A percentile compares a stretch with the other conserved stretches of the same genome.
Conservation (phyloP, 2,329 filamentous ascomycete genomes). For the Metarhizium humberi region DNA sequence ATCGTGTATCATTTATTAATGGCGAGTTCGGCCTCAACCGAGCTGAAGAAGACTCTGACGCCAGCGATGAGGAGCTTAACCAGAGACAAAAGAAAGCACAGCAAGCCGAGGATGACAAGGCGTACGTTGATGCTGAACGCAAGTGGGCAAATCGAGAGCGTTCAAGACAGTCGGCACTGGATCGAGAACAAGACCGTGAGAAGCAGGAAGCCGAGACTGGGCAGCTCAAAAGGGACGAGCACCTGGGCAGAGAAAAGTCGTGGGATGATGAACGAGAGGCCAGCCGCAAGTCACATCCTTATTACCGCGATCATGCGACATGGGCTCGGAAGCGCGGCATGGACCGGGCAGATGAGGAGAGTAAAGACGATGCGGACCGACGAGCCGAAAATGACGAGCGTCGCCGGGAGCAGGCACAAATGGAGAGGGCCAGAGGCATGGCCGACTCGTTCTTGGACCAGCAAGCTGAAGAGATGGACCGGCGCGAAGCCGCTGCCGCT, state of each 20-base stretch:
- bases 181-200: slow-evolving; percentile 75
- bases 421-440: slow-evolving; percentile 72
- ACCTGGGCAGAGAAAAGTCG: slow-evolving; percentile 53
- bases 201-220: slow-evolving; percentile 60
- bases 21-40: slow-evolving; percentile 56
- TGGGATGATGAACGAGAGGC: slow-evolving; percentile 89
- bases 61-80: slow-evolving; percentile 80
- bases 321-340: slow-evolving; percentile 76
- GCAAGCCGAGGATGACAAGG: slow-evolving; percentile 66
- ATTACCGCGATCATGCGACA: slow-evolving; percentile 76
- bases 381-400: slow-evolving; percentile 67
- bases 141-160: slow-evolving; percentile 87
- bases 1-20: slow-evolving; percentile 66
- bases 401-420: slow-evolving; percentile 58
- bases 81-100: slow-evolving; percentile 61
- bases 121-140: slow-evolving; percentile 76
- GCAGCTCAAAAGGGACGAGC: slow-evolving; percentile 58
- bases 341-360: slow-evolving; percentile 64
- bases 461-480: slow-evolving; percentile 68
- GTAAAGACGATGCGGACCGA: slow-evolving; percentile 75
- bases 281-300: slow-evolving; percentile 61
- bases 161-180: slow-evolving; percentile 71
- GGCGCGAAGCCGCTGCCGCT: slow-evolving; percentile 28
- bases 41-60: slow-evolving; percentile 81
- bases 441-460: slow-evolving; percentile 85